These are phyloP conservation scores for Peronospora farinosa DNA, from an alignment of 352 stramenopile genomes.

Conservation along the genomic window DNA sequence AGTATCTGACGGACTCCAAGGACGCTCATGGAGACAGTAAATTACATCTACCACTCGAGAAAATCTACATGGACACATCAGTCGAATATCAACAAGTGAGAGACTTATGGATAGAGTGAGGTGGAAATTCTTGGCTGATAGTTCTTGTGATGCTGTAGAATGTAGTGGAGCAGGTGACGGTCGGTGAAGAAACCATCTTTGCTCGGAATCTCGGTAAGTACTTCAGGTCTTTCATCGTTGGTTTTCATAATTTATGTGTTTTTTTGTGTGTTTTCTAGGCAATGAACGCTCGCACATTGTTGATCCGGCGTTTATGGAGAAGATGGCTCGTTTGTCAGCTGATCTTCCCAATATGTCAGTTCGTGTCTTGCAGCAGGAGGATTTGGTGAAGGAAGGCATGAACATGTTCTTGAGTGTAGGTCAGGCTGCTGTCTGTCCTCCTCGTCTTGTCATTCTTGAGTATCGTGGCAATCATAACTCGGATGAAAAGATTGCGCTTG, in stretches of 20 bases:
- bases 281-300: conserved; percentile 79
- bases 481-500: conserved; percentile 69
- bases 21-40: conserved; percentile 58
- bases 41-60: conserved; percentile 55
- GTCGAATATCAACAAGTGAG: conserved; percentile 53
- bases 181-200: conserved; percentile 81
- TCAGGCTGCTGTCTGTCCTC: conserved; percentile 58
- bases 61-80: conserved; percentile 53
- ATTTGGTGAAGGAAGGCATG: conserved; percentile 74
- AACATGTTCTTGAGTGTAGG: conserved; percentile 84
- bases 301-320: conserved; percentile 75
- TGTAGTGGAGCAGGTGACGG: conserved; percentile 51
- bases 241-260: background rate
- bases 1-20: conserved; percentile 59
- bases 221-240: background rate
- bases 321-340: conserved; percentile 51
- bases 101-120: background rate
- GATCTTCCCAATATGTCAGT: conserved; percentile 78
- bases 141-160: conserved; percentile 23
- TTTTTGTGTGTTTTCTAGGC: conserved; percentile 18
- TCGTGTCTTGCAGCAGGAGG: conserved; percentile 67
- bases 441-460: conserved; percentile 80
- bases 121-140: background rate
- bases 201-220: conserved; percentile 66
- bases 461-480: conserved; percentile 66